A percentile compares a stretch with the other conserved stretches of the same genome.
Conservation (phyloP, 2,329 filamentous ascomycete genomes). For the Beauveria medogensis region DNA sequence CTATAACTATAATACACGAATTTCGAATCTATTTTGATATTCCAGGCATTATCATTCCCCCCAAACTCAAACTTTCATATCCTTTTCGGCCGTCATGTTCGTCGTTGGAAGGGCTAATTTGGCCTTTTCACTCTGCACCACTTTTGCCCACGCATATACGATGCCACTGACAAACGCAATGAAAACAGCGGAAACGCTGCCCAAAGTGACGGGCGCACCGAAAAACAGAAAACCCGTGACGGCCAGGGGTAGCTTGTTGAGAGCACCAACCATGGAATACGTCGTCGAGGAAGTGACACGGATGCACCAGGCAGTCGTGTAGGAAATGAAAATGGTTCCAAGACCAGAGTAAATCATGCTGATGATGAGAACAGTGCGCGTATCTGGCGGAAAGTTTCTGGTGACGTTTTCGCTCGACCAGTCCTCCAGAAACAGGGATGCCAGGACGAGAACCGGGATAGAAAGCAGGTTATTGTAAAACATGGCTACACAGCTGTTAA, state of each 20-base stretch:
- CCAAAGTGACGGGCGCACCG: slow-evolving; percentile 83
- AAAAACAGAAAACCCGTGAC: slow-evolving; percentile 92
- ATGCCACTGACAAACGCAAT: slow-evolving; percentile 89
- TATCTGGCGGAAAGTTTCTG: slow-evolving; percentile 79
- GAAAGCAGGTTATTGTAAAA: slow-evolving; percentile 99
- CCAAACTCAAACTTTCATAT: slow-evolving; percentile 1
- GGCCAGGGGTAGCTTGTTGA: slow-evolving; percentile 97
- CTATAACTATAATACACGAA: background rate
- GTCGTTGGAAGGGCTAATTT: slow-evolving; percentile 61
- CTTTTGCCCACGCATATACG: slow-evolving; percentile 60
- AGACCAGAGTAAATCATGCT: slow-evolving; percentile 94
- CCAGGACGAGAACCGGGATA: slow-evolving; percentile 79
- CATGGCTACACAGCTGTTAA: slow-evolving; percentile 64
- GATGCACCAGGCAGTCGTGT: slow-evolving; percentile 98
- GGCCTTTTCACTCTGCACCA: slow-evolving; percentile 62
- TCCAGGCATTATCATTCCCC: background rate
- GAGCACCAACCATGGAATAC: slow-evolving; percentile 95
- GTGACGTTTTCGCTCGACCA: slow-evolving; percentile 81
- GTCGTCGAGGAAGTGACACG: slow-evolving; percentile 95
- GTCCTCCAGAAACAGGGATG: slow-evolving; percentile 78
- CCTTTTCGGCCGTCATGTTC: slow-evolving; percentile 24
- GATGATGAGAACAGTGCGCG: slow-evolving; percentile 69
- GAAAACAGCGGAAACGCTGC: slow-evolving; percentile 82
- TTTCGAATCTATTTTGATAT: background rate
- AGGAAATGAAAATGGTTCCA: slow-evolving; percentile 96